Evolutionary conservation across 2,329 filamentous ascomycete species (phyloP).

Genomic region (Colletotrichum gigasporum): DNA sequence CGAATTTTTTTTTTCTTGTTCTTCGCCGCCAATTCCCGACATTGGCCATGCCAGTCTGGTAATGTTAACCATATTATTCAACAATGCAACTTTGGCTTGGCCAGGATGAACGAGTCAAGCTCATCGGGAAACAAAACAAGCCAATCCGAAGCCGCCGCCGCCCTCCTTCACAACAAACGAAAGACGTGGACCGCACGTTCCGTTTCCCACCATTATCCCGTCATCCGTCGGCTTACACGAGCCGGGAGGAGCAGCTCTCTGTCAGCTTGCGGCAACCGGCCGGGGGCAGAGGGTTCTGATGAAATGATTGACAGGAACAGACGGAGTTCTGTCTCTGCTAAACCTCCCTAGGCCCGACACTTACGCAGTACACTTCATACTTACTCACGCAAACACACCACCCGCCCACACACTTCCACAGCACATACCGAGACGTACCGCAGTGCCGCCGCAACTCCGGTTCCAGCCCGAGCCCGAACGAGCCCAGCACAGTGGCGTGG

Average conservation of each 20-base stretch:
- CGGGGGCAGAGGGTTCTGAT: constrained; percentile 12
- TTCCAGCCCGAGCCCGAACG: constrained; percentile 1
- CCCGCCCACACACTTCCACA: background rate
- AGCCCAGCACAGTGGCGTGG: constrained; percentile 15
- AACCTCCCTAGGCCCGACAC: background rate
- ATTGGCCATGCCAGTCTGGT: background rate
- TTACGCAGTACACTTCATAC: background rate
- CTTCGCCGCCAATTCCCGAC: background rate
- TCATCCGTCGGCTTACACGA: constrained; percentile 12
- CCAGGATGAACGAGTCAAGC: constrained; percentile 25
- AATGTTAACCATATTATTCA: background rate
- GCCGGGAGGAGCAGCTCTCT: constrained; percentile 10
- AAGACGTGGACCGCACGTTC: background rate
- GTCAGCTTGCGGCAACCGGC: constrained; percentile 16
- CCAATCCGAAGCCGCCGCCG: constrained; percentile 16
- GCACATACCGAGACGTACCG: constrained; percentile 24
- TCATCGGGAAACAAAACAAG: background rate
- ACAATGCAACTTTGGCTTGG: constrained; percentile 4
- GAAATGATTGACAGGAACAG: constrained; percentile 12
- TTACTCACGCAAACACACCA: too few relatives aligned
- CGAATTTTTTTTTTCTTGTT: too few relatives aligned
- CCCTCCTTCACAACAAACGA: constrained; percentile 23
- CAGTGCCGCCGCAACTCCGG: constrained; percentile 18
- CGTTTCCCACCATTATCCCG: constrained; percentile 1
- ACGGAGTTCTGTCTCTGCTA: constrained; percentile 10